Evolutionary conservation across 331 rosid species (phyloP), one percentile per base, ranked within the genome.

Genomic region (Rhamnella rubrinervis): DNA sequence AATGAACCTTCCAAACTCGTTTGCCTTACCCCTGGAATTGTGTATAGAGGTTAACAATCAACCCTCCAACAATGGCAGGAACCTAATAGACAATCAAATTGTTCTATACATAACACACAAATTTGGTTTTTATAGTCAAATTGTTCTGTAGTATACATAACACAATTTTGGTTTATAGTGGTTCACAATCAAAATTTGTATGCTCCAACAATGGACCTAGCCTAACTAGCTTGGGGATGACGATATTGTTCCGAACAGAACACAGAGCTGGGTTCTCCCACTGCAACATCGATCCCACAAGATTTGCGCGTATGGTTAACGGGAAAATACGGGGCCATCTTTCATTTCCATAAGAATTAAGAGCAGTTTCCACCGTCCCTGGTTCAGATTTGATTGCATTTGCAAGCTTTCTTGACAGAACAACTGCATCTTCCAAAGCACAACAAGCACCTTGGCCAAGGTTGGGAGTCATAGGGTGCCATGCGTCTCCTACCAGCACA

Each of bases 381-480:
- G 82, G 70, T 59, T 75, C 77, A 4, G 90, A 85, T 17, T 84
- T 67, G 49, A 93, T 74, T 8, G 92, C 96, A 40, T 41, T 28
- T 8, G 87, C 88, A 23, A 93, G 98, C 74, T 87, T 90, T 37
- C 82, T 80, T 16, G 97, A 89, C 56, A 88, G 90, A 81, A 90
- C 84, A 63, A 93, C 96, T 13, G 98, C 77, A 75, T 93, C 98
- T 79, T 93, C 97, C 12, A 93, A 77, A 14, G 98, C 98, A 85
- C 96, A 88, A 71, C 96, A 90, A 57, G 92, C 96, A 16, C 97
- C 98, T 77, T 93, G 98, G 0, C 92, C 97, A 0, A 93, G 97
- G 82, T 93, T 93, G 0, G 98, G 98, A 11, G 97, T 93, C 96
- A 93, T 93, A n/a, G 98, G 96, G 28, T 93, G 98, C 98, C 98